Evolutionary conservation across 305 asterid species (phyloP).

Genomic region (Ruellia speciosa): DNA sequence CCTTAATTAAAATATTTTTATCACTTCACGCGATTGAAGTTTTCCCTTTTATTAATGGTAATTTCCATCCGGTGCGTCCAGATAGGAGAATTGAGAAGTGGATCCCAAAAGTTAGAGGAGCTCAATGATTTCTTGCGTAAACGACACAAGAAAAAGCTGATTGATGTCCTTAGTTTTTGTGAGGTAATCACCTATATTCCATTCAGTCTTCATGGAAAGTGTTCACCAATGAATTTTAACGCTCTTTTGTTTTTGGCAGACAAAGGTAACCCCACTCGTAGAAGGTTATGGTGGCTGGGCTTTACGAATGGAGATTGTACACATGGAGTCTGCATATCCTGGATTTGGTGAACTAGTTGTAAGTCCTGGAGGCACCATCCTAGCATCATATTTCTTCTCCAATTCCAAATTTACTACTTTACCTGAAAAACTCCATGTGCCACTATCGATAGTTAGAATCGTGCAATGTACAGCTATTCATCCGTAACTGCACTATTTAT

Average conservation of each 20-base stretch:
- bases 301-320: slow-evolving; percentile 89
- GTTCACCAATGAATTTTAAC: slow-evolving; percentile 21
- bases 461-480: neutral
- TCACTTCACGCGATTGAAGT: slow-evolving; percentile 18
- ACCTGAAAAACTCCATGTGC: neutral
- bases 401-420: neutral
- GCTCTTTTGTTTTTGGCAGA: slow-evolving; percentile 44
- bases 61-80: slow-evolving; percentile 24
- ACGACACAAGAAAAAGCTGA: slow-evolving; percentile 60
- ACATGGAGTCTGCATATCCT: slow-evolving; percentile 89
- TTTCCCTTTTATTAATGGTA: slow-evolving; percentile 17
- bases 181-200: slow-evolving; percentile 44
- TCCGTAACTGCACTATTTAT: too few relatives aligned
- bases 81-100: slow-evolving; percentile 98
- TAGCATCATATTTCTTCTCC: neutral
- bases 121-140: slow-evolving; percentile 74
- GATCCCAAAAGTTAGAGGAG: slow-evolving; percentile 87
- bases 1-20: slow-evolving; percentile 16
- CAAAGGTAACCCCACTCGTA: slow-evolving; percentile 93
- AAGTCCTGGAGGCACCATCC: slow-evolving; percentile 28
- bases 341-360: slow-evolving; percentile 93
- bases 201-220: slow-evolving; percentile 13
- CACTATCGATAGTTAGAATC: too few relatives aligned
- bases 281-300: slow-evolving; percentile 99
- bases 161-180: slow-evolving; percentile 92